These are phyloP conservation scores for Dendrocalamus sinicus DNA, from an alignment of 176 grass and related monocot species.

Conservation along the genomic window DNA sequence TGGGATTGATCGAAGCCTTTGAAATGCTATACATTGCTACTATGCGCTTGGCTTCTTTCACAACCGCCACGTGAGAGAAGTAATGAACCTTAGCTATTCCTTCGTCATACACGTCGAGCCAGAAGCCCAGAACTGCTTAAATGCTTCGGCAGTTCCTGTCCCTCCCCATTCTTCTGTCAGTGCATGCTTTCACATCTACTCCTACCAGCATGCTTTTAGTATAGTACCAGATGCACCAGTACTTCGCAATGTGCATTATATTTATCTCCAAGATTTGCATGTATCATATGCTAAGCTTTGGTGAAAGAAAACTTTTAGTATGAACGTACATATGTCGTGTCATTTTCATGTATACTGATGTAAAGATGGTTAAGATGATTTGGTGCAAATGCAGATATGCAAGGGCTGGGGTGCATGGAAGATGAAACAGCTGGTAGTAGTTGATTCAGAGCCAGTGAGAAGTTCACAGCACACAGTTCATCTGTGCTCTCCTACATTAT, in stretches of 20 bases:
- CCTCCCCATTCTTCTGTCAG: background rate
- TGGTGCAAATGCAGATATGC: constrained; percentile 27
- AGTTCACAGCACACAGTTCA: background rate
- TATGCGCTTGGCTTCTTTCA: constrained; percentile 38
- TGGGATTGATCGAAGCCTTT: constrained; percentile 24
- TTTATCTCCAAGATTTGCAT: background rate
- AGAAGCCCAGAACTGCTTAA: constrained; percentile 49
- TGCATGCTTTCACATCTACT: background rate
- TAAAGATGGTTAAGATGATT: background rate
- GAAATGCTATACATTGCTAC: background rate
- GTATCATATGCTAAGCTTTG: background rate
- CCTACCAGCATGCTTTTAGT: too few relatives aligned
- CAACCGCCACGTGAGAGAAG: constrained; percentile 46
- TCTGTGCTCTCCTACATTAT: constrained; percentile 5
- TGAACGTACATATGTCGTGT: background rate
- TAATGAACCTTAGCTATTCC: constrained; percentile 42
- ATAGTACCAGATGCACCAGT: background rate
- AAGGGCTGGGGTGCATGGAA: constrained; percentile 3
- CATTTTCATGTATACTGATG: constrained; percentile 5
- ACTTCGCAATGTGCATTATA: background rate
- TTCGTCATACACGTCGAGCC: constrained; percentile 29
- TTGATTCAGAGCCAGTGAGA: constrained; percentile 1
- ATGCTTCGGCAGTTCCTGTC: constrained; percentile 49
- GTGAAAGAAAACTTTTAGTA: background rate
- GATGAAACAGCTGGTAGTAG: constrained; percentile 2